Base-by-base conservation (phyloP, 805 yeast genomes). In the Yamadazyma tumulicola region DNA sequence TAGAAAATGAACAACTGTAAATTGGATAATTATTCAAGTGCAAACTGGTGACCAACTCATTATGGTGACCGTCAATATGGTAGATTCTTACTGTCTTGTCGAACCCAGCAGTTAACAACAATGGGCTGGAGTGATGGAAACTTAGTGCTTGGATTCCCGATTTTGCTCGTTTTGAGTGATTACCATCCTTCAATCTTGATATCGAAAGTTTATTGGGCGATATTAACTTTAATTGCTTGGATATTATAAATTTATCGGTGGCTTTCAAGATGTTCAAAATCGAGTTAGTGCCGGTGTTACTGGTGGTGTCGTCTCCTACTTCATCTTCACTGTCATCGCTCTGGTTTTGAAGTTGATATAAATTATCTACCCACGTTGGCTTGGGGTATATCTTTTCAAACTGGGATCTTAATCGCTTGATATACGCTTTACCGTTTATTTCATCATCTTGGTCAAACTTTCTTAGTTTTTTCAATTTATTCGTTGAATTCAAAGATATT, bases 51-150 rank as follows among this genome's bases (percentile, higher is more conserved):
- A 89, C 94, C 25, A 91, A 62, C 40, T 77, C 77, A 54, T 93
- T 93, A 38, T 61, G 55, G 51, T 83, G 85, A 11, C 97, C 97
- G 56, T 93, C 97, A 32, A 89, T 77, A 52, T 91, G 95, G 57
- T 81, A 93, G 10, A 93, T 69, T 47, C 98, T 72, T 35, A 93
- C 56, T 0, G 96, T 83, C 46, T 85, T 73, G 57, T 93, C 99
- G 55, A 82, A 89, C 15, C 99, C 99, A 37, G 93, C 95, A 0
- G 96, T 85, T 34, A 93, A 62, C 29, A 91, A 64, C 19, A 93
- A 65, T 26, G 98, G 95, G 47, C 81, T 86, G 6, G 72, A 64
- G 7, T 85, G 85, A 57, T 93, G 98, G 74, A 93, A 93, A 4
- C 84, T 71, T 25, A 93, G 52, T 0, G 91, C 66, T 60, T 87